Conservation (phyloP, 345 rosid genomes). For the Gossypium arboreum region DNA sequence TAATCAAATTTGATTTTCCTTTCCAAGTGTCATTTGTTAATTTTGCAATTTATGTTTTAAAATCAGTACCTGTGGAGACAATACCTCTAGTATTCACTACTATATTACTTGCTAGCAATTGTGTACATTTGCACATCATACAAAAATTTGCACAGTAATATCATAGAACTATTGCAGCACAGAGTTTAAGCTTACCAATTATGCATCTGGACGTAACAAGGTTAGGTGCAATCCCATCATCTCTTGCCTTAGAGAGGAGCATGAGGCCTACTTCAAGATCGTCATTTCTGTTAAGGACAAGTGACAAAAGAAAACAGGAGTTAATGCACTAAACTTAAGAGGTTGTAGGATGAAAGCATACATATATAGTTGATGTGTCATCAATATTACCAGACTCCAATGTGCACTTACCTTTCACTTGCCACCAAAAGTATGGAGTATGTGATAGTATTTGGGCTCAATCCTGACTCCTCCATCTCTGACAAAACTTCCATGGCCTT, state of each 20-base stretch:
- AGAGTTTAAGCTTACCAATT: slow-evolving; percentile 53
- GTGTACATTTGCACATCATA: no score
- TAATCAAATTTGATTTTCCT: no score
- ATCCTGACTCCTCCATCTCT: slow-evolving; percentile 60
- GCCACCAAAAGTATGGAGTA: slow-evolving; percentile 82
- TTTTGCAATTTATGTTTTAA: no score
- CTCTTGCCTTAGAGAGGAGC: slow-evolving; percentile 71
- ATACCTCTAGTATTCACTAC: no score
- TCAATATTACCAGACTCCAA: slow-evolving; percentile 4
- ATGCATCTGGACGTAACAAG: slow-evolving; percentile 68
- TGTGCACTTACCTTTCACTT: slow-evolving; percentile 61
- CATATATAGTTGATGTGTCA: not conserved
- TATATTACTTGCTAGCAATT: no score
- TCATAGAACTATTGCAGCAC: not conserved
- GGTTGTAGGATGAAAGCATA: slow-evolving; percentile 8
- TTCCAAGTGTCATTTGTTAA: no score
- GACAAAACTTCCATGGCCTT: slow-evolving; percentile 72
- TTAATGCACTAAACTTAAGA: not conserved
- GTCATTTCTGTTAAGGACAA: slow-evolving; percentile 54
- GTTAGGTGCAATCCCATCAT: slow-evolving; percentile 59
- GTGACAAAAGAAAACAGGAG: slow-evolving; percentile 7
- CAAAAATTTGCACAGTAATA: no score
- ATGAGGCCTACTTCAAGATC: slow-evolving; percentile 63
- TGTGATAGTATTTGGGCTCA: slow-evolving; percentile 68
- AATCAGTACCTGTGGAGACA: no score